phyloP scores from a whole-genome alignment of 2,329 filamentous ascomycete species.

The Penicillium sp. region DNA sequence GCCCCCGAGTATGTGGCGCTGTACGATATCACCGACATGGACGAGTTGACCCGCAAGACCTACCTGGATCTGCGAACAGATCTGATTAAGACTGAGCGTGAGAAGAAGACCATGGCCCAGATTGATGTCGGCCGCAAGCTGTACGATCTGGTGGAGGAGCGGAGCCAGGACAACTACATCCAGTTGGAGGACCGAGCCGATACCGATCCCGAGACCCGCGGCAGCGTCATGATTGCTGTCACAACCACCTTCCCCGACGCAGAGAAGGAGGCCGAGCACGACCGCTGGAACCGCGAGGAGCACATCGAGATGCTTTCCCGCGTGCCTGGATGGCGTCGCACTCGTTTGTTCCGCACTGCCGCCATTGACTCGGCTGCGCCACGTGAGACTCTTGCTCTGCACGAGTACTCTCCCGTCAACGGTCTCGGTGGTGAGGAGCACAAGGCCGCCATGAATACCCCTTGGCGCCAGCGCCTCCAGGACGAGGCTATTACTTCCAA shows the following conservation, averaged over 20 bases:
- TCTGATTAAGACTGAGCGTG: conserved; percentile 57
- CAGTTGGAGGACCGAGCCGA: conserved; percentile 62
- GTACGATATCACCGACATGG: conserved; percentile 79
- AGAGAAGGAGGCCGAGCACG: conserved; percentile 53
- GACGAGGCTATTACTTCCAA: conserved; percentile 59
- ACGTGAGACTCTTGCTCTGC: conserved; percentile 64
- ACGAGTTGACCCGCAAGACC: conserved; percentile 62
- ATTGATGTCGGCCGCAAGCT: conserved; percentile 70
- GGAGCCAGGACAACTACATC: conserved; percentile 57
- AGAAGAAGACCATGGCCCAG: conserved; percentile 62
- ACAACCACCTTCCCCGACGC: conserved; percentile 60
- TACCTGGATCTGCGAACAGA: conserved; percentile 58
- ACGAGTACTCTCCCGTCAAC: conserved; percentile 70
- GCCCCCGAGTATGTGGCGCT: conserved; percentile 72
- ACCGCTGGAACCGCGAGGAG: conserved; percentile 73
- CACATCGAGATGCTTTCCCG: conserved; percentile 70
- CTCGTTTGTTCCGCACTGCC: conserved; percentile 68
- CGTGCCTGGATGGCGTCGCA: conserved; percentile 76
- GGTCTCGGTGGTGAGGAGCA: conserved; percentile 66
- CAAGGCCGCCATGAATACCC: conserved; percentile 62
- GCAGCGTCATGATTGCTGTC: conserved; percentile 63
- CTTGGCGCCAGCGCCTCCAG: conserved; percentile 61
- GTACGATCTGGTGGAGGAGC: conserved; percentile 64
- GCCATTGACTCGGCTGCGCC: conserved; percentile 58
- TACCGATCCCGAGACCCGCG: conserved; percentile 53